phyloP scores from a whole-genome alignment of 2,329 filamentous ascomycete species.

The Paecilomyces sp. region DNA sequence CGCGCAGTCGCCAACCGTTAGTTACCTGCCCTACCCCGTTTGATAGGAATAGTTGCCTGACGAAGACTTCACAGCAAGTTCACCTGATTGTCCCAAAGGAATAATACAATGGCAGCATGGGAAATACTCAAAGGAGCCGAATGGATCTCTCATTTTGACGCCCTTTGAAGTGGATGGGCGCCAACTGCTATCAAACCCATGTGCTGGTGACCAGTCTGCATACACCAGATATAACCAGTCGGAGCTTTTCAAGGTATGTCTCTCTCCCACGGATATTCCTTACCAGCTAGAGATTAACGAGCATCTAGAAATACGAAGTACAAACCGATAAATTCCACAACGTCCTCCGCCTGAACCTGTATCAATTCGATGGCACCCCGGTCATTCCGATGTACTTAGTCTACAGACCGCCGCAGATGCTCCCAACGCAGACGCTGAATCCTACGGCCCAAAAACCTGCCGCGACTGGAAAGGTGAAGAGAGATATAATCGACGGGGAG shows the following conservation, averaged over 20 bases:
- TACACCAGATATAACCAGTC: constrained; percentile 63
- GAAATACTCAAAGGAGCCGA: constrained; percentile 47
- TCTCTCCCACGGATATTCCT: background rate
- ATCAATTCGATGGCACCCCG: constrained; percentile 55
- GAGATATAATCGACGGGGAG: constrained; percentile 11
- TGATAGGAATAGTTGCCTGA: constrained; percentile 6
- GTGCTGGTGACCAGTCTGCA: constrained; percentile 44
- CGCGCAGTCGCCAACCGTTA: constrained; percentile 61
- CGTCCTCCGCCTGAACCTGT: constrained; percentile 57
- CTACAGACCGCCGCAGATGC: constrained; percentile 58
- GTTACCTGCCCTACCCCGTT: constrained; percentile 20
- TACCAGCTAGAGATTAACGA: constrained; percentile 3
- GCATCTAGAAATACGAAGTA: constrained; percentile 32
- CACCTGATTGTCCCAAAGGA: constrained; percentile 55
- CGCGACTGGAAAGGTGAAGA: constrained; percentile 30
- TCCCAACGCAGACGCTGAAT: constrained; percentile 61
- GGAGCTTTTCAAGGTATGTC: constrained; percentile 53
- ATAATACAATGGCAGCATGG: constrained; percentile 71
- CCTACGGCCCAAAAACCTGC: constrained; percentile 36
- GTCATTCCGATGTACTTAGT: constrained; percentile 62
- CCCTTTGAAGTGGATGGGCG: constrained; percentile 62
- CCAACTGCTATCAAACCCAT: constrained; percentile 60
- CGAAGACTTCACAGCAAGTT: constrained; percentile 38
- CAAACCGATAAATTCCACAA: constrained; percentile 55
- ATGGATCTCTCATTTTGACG: constrained; percentile 53